Evolutionary conservation across 306 rosid species (phyloP).

Genomic region (Dryas drummondii): DNA sequence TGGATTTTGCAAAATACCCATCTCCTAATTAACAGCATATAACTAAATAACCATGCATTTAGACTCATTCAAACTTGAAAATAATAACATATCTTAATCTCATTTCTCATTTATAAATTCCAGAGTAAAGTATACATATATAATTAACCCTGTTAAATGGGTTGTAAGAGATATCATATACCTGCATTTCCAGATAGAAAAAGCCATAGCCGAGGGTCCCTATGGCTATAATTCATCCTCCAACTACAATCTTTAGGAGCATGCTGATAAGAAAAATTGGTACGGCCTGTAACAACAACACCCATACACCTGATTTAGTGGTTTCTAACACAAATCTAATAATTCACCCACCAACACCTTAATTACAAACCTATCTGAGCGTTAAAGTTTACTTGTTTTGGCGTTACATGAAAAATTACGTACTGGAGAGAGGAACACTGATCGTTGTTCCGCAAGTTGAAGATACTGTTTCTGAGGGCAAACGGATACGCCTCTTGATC

Average conservation of each 20-base stretch:
- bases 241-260: constrained; percentile 32
- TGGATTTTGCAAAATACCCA: neutral
- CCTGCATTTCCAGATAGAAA: constrained; percentile 32
- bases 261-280: constrained; percentile 15
- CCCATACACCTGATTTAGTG: neutral
- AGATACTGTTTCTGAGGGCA: constrained; percentile 23
- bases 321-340: too few relatives aligned
- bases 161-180: neutral
- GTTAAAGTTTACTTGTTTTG: neutral
- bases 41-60: neutral
- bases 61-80: neutral
- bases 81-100: neutral
- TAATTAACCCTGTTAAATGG: neutral
- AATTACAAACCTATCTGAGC: neutral
- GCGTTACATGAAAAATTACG: neutral
- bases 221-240: constrained; percentile 33
- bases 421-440: constrained; percentile 32
- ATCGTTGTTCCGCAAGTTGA: constrained; percentile 11
- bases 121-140: neutral
- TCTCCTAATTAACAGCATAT: neutral
- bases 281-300: constrained; percentile 36
- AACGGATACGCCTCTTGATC: constrained; percentile 36
- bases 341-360: neutral
- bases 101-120: neutral
- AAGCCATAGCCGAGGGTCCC: constrained; percentile 48